Base-by-base conservation (phyloP, 2,329 filamentous ascomycete genomes). In the Cryphonectria parasitica region DNA sequence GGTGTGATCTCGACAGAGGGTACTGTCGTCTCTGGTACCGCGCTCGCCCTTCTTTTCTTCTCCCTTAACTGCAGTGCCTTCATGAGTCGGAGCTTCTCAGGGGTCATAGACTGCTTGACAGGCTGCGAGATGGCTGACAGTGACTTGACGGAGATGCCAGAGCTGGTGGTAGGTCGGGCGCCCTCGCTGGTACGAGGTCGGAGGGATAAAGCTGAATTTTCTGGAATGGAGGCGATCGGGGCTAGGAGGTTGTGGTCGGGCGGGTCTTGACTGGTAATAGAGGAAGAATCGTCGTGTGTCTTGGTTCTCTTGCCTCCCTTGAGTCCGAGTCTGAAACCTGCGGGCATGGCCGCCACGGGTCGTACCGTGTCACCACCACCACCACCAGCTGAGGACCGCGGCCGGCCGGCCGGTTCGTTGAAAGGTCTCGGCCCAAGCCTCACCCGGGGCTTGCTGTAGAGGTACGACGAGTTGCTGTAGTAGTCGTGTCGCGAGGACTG, bases 61-160 rank as follows among this genome's bases (percentile, higher is more conserved):
- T 97, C 96, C 67, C 95, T 88, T 75, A 98, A 81, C 80, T 98
- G 92, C 82, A 98, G 87, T 10, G 96, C 96, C 82, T 97, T 98
- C 93, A 97, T 95, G 73, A 99, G 84, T 68, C 96, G 88, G 72
- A 93, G 90, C 82, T 97, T 98, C 80, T 99, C 96, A 0, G 93
- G 93, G 1, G 93, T 94, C 76, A 97, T 91, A 79, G 85, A 76
- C 80, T 82, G 78, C 76, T 84, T 77, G 77, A 77, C 73, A 66
- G 77, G 65, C 45, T 80, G 75, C 69, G 83, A 69, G 69, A 68
- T 74, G 41, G 81, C 78, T 43, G 79, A 73, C 52, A 78, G 74
- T 28, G 82, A 80, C 71, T 83, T 83, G 58, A 82, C 78, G 52
- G 83, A 82, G 36, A 82, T 78, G 43, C 82, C 82, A 31, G 85